A percentile compares a stretch with the other conserved stretches of the same genome.
phyloP scores from a whole-genome alignment of 148 eudicot genomes.

The Cornus controversa region DNA sequence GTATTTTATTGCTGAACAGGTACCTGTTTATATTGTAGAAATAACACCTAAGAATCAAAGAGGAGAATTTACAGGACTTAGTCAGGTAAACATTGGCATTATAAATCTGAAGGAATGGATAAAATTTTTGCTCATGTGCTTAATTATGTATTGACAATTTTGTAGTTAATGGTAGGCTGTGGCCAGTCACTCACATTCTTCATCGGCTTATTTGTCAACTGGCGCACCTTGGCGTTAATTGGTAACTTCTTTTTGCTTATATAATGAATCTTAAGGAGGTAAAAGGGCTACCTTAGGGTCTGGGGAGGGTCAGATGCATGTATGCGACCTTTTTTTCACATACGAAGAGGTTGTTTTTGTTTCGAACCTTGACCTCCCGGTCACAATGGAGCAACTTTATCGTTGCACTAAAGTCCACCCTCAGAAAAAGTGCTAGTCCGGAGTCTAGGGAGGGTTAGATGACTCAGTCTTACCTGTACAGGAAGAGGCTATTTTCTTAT shows the following conservation, averaged over 20 bases:
- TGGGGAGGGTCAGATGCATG: too few relatives aligned
- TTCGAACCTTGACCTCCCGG: too few relatives aligned
- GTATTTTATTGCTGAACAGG: slow-evolving; percentile 10
- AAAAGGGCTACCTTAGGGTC: too few relatives aligned
- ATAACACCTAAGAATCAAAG: slow-evolving; percentile 31
- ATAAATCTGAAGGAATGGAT: neutral
- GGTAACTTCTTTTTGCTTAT: slow-evolving; percentile 17
- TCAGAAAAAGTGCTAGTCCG: too few relatives aligned
- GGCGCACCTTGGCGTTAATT: slow-evolving; percentile 35
- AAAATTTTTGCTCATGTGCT: neutral
- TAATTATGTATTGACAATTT: neutral
- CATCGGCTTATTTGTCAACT: slow-evolving; percentile 28
- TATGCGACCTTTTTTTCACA: too few relatives aligned
- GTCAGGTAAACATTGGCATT: slow-evolving; percentile 19
- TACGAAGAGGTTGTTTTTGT: too few relatives aligned
- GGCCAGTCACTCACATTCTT: slow-evolving; percentile 27
- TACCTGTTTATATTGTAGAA: slow-evolving; percentile 32
- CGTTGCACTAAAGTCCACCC: too few relatives aligned
- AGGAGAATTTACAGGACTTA: slow-evolving; percentile 24
- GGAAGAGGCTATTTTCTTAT: too few relatives aligned
- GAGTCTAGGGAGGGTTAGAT: too few relatives aligned
- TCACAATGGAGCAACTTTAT: too few relatives aligned
- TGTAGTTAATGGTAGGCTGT: slow-evolving; percentile 23
- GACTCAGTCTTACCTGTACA: too few relatives aligned
- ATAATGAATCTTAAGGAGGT: too few relatives aligned